Conservation (phyloP, 2,329 filamentous ascomycete genomes). For the Coniella vitis region DNA sequence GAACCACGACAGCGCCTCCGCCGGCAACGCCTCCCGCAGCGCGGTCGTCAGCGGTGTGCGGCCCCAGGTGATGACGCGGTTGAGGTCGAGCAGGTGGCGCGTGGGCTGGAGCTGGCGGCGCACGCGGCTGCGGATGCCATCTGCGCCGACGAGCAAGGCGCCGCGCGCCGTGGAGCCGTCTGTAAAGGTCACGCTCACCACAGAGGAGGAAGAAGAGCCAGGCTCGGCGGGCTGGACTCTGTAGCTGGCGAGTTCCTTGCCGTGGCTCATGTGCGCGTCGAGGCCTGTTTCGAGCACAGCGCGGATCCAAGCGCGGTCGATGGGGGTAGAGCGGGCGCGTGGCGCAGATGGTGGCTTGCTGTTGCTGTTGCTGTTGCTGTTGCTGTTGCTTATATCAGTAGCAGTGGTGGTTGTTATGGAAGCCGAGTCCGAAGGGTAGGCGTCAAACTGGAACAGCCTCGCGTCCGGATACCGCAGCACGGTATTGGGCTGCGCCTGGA, state of each 20-base stretch:
- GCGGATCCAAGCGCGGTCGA: constrained; percentile 29
- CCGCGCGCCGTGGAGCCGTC: constrained; percentile 27
- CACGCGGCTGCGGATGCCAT: constrained; percentile 30
- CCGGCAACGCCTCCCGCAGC: constrained; percentile 16
- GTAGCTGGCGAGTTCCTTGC: constrained; percentile 23
- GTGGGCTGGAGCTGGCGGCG: constrained; percentile 30
- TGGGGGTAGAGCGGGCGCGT: constrained; percentile 16
- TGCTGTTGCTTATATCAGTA: no score
- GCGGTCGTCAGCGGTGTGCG: constrained; percentile 29
- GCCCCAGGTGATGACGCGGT: constrained; percentile 31
- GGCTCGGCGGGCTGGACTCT: no score
- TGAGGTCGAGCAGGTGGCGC: constrained; percentile 29
- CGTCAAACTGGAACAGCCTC: neutral
- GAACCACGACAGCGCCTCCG: constrained; percentile 16
- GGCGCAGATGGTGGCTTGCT: no score
- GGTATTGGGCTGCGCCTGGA: neutral
- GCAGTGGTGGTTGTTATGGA: no score
- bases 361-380: no score
- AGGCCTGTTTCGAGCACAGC: constrained; percentile 25
- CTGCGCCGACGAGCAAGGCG: constrained; percentile 31
- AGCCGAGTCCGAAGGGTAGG: no score
- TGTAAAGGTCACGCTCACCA: constrained; percentile 24
- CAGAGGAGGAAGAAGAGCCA: no score
- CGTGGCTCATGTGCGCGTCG: constrained; percentile 25
- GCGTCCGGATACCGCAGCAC: neutral